Evolutionary conservation across 1,139 yeast genomes (phyloP).

Genomic region (Pichia sp.): DNA sequence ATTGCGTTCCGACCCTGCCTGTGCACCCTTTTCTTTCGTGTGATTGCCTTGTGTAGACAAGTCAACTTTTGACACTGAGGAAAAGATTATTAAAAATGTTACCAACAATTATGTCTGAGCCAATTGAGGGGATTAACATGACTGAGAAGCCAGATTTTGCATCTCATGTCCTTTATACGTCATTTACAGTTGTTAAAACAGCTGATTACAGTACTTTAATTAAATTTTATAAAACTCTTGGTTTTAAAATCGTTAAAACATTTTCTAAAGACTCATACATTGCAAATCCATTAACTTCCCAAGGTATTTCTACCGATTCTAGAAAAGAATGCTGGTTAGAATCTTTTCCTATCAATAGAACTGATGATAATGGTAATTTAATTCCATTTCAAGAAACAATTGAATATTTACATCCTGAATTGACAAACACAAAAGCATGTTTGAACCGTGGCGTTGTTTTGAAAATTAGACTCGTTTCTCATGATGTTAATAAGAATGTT

Average conservation of each 20-base stretch:
- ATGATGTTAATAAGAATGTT: slow-evolving; percentile 31
- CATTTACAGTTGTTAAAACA: slow-evolving; percentile 52
- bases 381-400: slow-evolving; percentile 28
- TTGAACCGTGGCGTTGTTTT: slow-evolving; percentile 47
- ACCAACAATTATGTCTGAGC: not conserved
- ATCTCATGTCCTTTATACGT: slow-evolving; percentile 30
- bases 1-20: no score
- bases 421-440: slow-evolving; percentile 18
- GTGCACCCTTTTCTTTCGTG: no score
- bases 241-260: slow-evolving; percentile 52
- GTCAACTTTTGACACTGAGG: no score
- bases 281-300: slow-evolving; percentile 31
- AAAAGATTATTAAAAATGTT: not conserved
- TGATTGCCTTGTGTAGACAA: no score
- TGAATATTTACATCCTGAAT: slow-evolving; percentile 46
- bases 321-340: slow-evolving; percentile 67
- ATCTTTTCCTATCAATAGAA: slow-evolving; percentile 53
- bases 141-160: slow-evolving; percentile 1
- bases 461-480: slow-evolving; percentile 51
- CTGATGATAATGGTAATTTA: slow-evolving; percentile 24
- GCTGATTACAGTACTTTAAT: slow-evolving; percentile 42
- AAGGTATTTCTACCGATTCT: slow-evolving; percentile 60
- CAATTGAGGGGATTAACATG: not conserved
- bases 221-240: slow-evolving; percentile 50
- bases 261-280: slow-evolving; percentile 45